These are phyloP conservation scores for Colletotrichum gloeosporioides DNA, from an alignment of 2,329 filamentous ascomycete genomes.

Conservation along the genomic window DNA sequence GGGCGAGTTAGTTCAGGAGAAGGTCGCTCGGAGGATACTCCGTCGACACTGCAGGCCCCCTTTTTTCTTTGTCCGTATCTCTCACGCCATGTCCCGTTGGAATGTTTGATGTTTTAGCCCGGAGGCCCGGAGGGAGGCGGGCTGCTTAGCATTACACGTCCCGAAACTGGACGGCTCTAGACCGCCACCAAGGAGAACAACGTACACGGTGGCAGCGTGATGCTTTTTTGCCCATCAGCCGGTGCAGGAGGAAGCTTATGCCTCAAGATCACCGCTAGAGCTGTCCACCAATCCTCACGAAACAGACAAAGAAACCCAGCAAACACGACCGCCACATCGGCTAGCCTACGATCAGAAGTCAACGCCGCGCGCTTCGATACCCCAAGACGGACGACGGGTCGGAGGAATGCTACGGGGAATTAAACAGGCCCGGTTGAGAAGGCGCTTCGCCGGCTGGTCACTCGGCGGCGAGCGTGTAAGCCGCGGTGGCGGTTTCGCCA, in stretches of 20 bases:
- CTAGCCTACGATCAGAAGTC: neutral
- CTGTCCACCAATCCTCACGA: neutral
- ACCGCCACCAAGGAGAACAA: neutral
- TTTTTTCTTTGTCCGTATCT: neutral
- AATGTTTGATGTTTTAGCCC: constrained; percentile 5
- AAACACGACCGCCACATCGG: neutral
- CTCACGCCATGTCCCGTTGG: neutral
- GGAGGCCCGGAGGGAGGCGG: neutral
- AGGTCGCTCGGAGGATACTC: neutral
- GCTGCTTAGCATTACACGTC: neutral
- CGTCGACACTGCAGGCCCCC: neutral
- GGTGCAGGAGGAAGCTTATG: neutral
- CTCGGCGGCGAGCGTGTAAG: neutral
- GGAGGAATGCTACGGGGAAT: neutral
- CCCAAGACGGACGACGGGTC: neutral
- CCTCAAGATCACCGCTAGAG: neutral
- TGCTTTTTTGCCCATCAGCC: neutral
- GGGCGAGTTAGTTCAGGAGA: neutral
- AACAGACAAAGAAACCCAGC: neutral
- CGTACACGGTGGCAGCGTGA: neutral
- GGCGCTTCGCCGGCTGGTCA: neutral
- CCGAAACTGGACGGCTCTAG: neutral
- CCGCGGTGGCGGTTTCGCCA: constrained; percentile 1
- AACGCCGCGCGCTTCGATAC: neutral
- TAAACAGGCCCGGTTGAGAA: neutral